phyloP scores from a whole-genome alignment of 345 rosid species.

The Cardamine occulta region DNA sequence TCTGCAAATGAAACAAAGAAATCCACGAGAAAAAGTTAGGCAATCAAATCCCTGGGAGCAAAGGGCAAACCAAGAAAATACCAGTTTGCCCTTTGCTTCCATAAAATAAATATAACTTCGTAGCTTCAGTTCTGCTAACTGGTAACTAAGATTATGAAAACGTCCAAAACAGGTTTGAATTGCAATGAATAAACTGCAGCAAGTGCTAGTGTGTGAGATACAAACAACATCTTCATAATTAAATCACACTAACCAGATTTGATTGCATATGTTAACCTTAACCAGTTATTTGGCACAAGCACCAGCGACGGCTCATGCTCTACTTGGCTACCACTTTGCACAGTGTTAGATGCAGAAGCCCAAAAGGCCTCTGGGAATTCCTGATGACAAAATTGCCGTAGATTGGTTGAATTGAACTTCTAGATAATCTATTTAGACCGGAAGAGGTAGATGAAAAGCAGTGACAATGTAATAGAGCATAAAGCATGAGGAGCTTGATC shows the following conservation, averaged over 20 bases:
- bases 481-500: conserved; percentile 71
- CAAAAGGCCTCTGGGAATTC: conserved; percentile 59
- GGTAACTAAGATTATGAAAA: conserved; percentile 8
- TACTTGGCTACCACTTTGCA: conserved; percentile 49
- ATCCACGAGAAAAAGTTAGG: conserved; percentile 24
- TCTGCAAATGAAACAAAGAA: conserved; percentile 54
- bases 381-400: conserved; percentile 68
- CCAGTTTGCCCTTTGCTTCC: not conserved
- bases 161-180: conserved; percentile 12
- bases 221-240: conserved; percentile 23
- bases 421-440: conserved; percentile 72
- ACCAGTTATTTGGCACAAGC: conserved; percentile 85
- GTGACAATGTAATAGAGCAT: conserved; percentile 70
- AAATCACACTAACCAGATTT: conserved; percentile 60
- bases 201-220: not conserved
- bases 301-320: conserved; percentile 68
- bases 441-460: conserved; percentile 75
- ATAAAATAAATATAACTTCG: conserved; percentile 1
- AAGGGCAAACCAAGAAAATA: conserved; percentile 1
- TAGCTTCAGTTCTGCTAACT: conserved; percentile 23
- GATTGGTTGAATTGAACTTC: conserved; percentile 91
- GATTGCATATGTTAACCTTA: conserved; percentile 74
- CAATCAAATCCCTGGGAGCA: not conserved
- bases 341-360: conserved; percentile 39
- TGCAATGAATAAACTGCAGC: conserved; percentile 22